phyloP scores from a whole-genome alignment of 78 protist genomes.

The Pelomyxa schiedti region DNA sequence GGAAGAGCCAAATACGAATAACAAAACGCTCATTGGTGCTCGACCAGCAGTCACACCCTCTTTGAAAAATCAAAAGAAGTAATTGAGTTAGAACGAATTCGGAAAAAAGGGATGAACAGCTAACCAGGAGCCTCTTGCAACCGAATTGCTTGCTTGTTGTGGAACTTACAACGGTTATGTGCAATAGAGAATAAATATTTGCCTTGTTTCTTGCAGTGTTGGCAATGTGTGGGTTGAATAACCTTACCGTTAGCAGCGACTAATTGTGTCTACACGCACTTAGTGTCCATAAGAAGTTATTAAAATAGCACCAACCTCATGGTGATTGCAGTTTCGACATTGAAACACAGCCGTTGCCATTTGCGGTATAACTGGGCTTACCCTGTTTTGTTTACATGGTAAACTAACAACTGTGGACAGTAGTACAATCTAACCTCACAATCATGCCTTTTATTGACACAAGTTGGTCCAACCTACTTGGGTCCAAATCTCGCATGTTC shows the following conservation, averaged over 20 bases:
- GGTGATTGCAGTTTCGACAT: constrained; percentile 48
- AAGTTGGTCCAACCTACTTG: constrained; percentile 79
- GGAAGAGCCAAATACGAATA: constrained; percentile 55
- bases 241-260: no score
- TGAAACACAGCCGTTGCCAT: constrained; percentile 34
- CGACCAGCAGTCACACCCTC: constrained; percentile 96
- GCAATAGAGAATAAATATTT: constrained; percentile 38
- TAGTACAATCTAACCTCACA: no score
- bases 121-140: constrained; percentile 90
- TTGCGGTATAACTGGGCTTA: constrained; percentile 74
- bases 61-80: constrained; percentile 28
- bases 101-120: constrained; percentile 45
- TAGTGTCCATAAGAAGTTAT: no score
- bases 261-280: no score
- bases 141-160: constrained; percentile 87
- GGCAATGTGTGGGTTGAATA: constrained; percentile 70
- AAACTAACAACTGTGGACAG: no score
- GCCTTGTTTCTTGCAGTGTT: constrained; percentile 38
- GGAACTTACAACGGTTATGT: constrained; percentile 87
- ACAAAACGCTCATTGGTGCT: constrained; percentile 79
- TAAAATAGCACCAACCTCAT: constrained; percentile 1
- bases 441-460: constrained; percentile 87
- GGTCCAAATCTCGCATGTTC: constrained; percentile 73
- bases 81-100: constrained; percentile 14
- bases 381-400: no score